phyloP scores from a whole-genome alignment of 1,284 basidiomycete species.

The Takashimella koratensis region DNA sequence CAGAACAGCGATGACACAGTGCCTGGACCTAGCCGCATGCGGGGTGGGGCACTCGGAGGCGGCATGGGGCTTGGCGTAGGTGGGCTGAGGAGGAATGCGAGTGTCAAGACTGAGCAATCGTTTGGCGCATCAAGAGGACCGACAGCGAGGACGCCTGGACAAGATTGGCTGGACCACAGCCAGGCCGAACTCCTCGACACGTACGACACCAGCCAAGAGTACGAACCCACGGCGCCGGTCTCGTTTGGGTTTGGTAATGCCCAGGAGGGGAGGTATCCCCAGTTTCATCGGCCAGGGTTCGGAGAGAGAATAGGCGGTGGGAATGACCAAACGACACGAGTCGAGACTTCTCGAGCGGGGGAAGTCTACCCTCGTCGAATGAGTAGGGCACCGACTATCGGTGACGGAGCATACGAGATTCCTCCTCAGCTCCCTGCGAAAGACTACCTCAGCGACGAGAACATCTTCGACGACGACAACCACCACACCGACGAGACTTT shows the following conservation, averaged over 20 bases:
- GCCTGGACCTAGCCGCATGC: not conserved
- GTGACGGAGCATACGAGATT: conserved; percentile 7
- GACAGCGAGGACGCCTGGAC: conserved; percentile 7
- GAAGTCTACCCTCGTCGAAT: conserved; percentile 22
- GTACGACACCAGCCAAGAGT: too few species aligned
- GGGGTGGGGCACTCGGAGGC: not conserved
- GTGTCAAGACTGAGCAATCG: conserved; percentile 19
- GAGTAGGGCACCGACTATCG: conserved; percentile 24
- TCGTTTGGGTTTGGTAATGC: too few species aligned
- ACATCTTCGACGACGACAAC: too few species aligned
- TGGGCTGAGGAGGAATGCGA: conserved; percentile 18
- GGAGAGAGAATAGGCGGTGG: conserved; percentile 12
- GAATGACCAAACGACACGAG: conserved; percentile 13
- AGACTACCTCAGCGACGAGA: not conserved
- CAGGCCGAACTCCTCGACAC: not conserved
- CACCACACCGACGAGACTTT: too few species aligned
- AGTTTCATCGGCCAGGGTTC: too few species aligned
- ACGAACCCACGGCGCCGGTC: too few species aligned
- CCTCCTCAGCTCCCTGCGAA: not conserved
- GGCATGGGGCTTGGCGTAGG: conserved; percentile 25
- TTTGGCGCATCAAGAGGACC: conserved; percentile 25
- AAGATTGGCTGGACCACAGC: conserved; percentile 13
- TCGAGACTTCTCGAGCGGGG: not conserved
- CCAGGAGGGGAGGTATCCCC: too few species aligned
- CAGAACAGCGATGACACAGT: not conserved